Conservation (phyloP, 495 filamentous ascomycete genomes). For the Acidomyces sp. region DNA sequence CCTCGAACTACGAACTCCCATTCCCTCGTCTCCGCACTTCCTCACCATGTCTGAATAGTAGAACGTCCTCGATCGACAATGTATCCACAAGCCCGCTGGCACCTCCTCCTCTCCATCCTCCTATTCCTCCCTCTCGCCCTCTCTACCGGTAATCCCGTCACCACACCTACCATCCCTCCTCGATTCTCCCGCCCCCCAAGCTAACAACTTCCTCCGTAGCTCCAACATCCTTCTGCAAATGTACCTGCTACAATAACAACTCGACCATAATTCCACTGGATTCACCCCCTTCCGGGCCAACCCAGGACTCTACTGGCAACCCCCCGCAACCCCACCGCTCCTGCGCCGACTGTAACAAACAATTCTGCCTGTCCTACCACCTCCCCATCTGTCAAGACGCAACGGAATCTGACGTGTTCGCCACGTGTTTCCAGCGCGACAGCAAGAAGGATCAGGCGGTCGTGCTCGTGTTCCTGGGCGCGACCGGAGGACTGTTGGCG, state of each 20-base stretch:
- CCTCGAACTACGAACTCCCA: too few relatives aligned
- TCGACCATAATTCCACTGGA: constrained; percentile 74
- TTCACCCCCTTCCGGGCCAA: constrained; percentile 11
- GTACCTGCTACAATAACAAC: constrained; percentile 84
- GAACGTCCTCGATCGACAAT: constrained; percentile 1
- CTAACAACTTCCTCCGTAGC: constrained; percentile 19
- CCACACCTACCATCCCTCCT: constrained; percentile 1
- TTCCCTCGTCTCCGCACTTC: too few relatives aligned
- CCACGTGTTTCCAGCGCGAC: constrained; percentile 88
- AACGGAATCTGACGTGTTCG: constrained; percentile 75
- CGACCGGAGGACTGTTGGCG: constrained; percentile 65
- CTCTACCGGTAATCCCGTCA: constrained; percentile 29
- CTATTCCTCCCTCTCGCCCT: constrained; percentile 20
- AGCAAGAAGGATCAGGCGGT: constrained; percentile 80
- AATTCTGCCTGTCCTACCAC: constrained; percentile 75
- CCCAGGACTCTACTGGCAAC: constrained; percentile 22
- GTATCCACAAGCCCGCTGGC: constrained; percentile 5
- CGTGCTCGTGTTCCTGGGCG: constrained; percentile 81
- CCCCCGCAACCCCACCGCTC: too few relatives aligned
- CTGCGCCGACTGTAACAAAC: constrained; percentile 81
- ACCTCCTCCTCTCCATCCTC: constrained; percentile 17
- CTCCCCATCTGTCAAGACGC: constrained; percentile 75
- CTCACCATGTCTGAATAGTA: too few relatives aligned
- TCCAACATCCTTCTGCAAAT: constrained; percentile 91
- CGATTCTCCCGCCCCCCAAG: background rate